A percentile compares a stretch with the other conserved stretches of the same genome.
Evolutionary conservation across 306 rosid species (phyloP).

Genomic region (Parietaria judaica): DNA sequence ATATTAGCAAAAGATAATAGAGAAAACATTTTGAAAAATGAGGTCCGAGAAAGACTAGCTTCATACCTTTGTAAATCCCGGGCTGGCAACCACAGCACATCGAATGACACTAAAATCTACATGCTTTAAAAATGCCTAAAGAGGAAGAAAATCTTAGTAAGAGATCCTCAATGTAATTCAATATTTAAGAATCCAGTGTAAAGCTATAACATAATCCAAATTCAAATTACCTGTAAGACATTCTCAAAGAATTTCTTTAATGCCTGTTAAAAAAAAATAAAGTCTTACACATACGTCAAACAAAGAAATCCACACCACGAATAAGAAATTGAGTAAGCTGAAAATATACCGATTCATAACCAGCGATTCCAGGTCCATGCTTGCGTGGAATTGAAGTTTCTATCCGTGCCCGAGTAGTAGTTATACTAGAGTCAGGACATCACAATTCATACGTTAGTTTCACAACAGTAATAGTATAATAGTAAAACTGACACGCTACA

Average conservation of each 20-base stretch:
- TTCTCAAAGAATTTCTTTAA: slow-evolving; percentile 82
- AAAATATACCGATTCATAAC: slow-evolving; percentile 69
- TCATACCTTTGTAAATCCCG: slow-evolving; percentile 89
- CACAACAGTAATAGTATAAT: too few relatives aligned
- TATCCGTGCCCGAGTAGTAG: slow-evolving; percentile 74
- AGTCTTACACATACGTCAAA: too few relatives aligned
- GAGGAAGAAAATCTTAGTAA: slow-evolving; percentile 16
- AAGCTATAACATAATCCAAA: background rate
- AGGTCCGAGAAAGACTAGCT: slow-evolving; percentile 7
- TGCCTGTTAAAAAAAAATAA: too few relatives aligned
- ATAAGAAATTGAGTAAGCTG: background rate
- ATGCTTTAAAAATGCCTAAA: slow-evolving; percentile 88
- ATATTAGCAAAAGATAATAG: background rate
- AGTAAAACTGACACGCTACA: background rate
- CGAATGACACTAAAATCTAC: slow-evolving; percentile 86
- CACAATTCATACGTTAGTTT: background rate
- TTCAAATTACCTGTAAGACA: slow-evolving; percentile 60
- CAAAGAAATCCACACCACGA: background rate
- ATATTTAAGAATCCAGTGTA: background rate
- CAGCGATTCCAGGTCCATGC: slow-evolving; percentile 59
- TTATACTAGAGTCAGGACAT: slow-evolving; percentile 51
- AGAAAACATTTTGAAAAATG: background rate
- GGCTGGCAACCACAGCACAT: slow-evolving; percentile 97
- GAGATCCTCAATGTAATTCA: background rate
- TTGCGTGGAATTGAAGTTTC: slow-evolving; percentile 98